Base-by-base conservation (phyloP, 805 yeast species). In the Metschnikowia sp. region DNA sequence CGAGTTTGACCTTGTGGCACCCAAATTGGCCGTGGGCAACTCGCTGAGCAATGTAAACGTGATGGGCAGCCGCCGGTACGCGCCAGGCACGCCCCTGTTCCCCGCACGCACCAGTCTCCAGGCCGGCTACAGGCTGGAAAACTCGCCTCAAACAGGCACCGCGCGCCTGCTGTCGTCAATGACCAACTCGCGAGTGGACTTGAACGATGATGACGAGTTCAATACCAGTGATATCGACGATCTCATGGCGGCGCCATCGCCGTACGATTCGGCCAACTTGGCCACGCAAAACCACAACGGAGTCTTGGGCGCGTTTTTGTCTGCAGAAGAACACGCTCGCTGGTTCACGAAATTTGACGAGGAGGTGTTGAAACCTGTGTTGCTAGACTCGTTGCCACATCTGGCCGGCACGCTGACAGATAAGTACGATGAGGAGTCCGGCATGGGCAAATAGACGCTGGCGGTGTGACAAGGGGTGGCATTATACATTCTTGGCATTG, bases 261-360 rank as follows among this genome's bases (percentile, higher is more conserved):
- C 43, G n/a, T 36, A 38, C 30, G 46, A 34, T 31, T 41, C 53
- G 11, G 40, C 48, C 4, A 36, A 39, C 11, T 13, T 29, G 9
- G 36, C 45, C 10, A 40, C 50, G 3, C 41, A 42, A 8, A 51
- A 51, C n/a, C 45, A 51, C 3, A 46, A 39, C 36, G 76, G 77
- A 8, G 65, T 71, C 2, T 57, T 72, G 36, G 70, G 72, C 6
- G 69, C 74, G 3, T 68, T 73, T 45, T 59, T 77, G 31, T 72
- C 74, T 50, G 77, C 79, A 1, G 92, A 85, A 52, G 91, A 86
- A 54, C 87, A 83, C 51, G 86, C 91, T 10, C 83, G 79, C 62
- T 92, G 99, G 98, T 94, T 94, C 65, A 85, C 88, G 18, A 85
- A 82, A 57, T 88, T 94, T 61, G 99, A 94, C 63, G 97, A 94